Percentiles rank a stretch among this genome's conserved stretches.
Evolutionary conservation across 306 rosid species (phyloP).

Genomic region (Herpetospermum pedunculosum): DNA sequence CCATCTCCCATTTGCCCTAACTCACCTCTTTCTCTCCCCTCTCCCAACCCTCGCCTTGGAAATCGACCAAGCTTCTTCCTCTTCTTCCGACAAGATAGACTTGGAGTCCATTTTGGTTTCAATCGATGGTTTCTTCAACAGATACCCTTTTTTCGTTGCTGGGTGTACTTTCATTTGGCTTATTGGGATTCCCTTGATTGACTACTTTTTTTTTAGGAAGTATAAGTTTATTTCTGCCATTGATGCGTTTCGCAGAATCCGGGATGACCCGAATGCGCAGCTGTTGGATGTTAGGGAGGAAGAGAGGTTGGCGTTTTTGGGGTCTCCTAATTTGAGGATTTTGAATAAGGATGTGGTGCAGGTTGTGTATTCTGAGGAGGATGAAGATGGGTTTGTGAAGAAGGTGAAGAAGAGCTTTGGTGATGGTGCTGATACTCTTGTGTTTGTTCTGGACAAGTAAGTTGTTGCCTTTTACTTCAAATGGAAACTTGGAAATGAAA

Average conservation of each 20-base stretch:
- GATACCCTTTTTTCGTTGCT: conserved; percentile 78
- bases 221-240: conserved; percentile 64
- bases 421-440: conserved; percentile 41
- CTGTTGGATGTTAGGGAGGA: conserved; percentile 68
- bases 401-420: conserved; percentile 39
- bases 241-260: conserved; percentile 58
- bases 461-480: neutral
- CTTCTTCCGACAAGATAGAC: conserved; percentile 44
- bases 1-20: conserved; percentile 20
- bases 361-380: conserved; percentile 47
- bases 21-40: conserved; percentile 27
- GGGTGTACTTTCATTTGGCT: conserved; percentile 71
- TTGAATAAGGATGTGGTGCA: conserved; percentile 51
- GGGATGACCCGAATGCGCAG: conserved; percentile 49
- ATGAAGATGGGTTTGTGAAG: conserved; percentile 62
- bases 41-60: conserved; percentile 52
- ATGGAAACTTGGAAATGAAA: neutral
- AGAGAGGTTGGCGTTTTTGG: conserved; percentile 39
- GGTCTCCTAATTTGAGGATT: conserved; percentile 65
- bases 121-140: conserved; percentile 53
- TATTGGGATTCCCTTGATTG: conserved; percentile 50
- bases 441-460: conserved; percentile 70
- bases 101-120: conserved; percentile 49
- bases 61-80: conserved; percentile 24
- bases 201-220: conserved; percentile 49